Evolutionary conservation across 106 monocot genomes (phyloP), one percentile per base, ranked within the genome.

Genomic region (Dendrobium chrysotoxum): DNA sequence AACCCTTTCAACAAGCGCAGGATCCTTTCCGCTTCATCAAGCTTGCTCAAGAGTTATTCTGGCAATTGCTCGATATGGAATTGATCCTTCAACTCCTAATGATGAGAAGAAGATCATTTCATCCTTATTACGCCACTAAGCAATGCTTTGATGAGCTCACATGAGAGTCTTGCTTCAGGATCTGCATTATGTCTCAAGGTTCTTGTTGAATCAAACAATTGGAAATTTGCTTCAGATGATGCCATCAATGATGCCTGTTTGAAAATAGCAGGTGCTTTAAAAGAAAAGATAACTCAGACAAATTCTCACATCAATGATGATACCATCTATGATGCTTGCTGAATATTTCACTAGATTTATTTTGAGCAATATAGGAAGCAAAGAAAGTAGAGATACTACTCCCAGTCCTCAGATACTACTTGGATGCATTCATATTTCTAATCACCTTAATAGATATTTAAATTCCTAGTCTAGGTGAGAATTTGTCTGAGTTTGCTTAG

Each of bases 41-140:
- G 94, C 97, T 7, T 98, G 97, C 81, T 87, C 94, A 7, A 98
- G 91, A 80, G 97, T 98, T 0, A 94, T 94, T 54, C 94, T 92
- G 11, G 94, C 97, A 0, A 91, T 98, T 46, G 97, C 97, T 26
- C 91, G 97, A 17, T 94, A 98, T 79, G 97, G 88, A 39, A 98
- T 98, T 39, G 92, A 98, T n/a, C 89, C 87, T 30, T 92, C 92
- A 3, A 91, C 89, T 4, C 86, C 90, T 5, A 85, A 89, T 8
- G 82, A 72, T 31, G 97, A 92, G 86, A 80, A 72, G 5, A 85
- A 45, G 84, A 94, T 98, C 42, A 94, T 98, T 61, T 28, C 28
- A 17, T 89, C 20, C 94, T 98, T 15, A 92, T 89, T 85, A 86
- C 81, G 81, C 97, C 97, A 50, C 82, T 98, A 4, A 85, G 80